Evolutionary conservation across 371 early-diverging fungal species (phyloP).

Genomic region (Neoconidiobolus thromboides): DNA sequence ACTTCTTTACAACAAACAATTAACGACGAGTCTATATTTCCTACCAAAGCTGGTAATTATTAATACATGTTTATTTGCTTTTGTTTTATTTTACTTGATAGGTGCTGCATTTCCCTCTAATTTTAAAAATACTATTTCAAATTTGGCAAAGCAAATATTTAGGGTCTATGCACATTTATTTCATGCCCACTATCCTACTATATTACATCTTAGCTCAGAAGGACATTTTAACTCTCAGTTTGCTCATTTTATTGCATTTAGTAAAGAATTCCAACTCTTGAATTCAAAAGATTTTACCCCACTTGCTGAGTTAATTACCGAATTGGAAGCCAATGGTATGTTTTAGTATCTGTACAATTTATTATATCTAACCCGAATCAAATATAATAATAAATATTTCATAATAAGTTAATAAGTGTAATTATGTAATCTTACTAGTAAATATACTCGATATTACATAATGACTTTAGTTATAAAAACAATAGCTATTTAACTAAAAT

Average conservation of each 20-base stretch:
- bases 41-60: slow-evolving; percentile 33
- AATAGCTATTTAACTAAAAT: too few species aligned
- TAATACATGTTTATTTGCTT: not conserved
- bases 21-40: slow-evolving; percentile 72
- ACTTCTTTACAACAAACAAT: slow-evolving; percentile 74
- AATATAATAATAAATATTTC: too few species aligned
- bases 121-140: slow-evolving; percentile 39
- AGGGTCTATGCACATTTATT: slow-evolving; percentile 88
- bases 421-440: too few species aligned
- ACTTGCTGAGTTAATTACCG: slow-evolving; percentile 54
- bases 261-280: slow-evolving; percentile 73
- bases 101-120: slow-evolving; percentile 64
- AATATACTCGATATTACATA: too few species aligned
- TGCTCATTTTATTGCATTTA: slow-evolving; percentile 83
- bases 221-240: slow-evolving; percentile 85
- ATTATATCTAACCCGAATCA: too few species aligned
- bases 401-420: too few species aligned
- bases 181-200: slow-evolving; percentile 74
- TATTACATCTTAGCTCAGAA: slow-evolving; percentile 61
- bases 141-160: slow-evolving; percentile 66
- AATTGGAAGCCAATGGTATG: slow-evolving; percentile 27
- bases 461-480: too few species aligned
- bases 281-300: slow-evolving; percentile 79
- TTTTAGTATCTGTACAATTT: not conserved
- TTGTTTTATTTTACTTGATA: slow-evolving; percentile 4